Base-by-base conservation (phyloP, 2,329 filamentous ascomycete species). In the Monosporascus sp. region DNA sequence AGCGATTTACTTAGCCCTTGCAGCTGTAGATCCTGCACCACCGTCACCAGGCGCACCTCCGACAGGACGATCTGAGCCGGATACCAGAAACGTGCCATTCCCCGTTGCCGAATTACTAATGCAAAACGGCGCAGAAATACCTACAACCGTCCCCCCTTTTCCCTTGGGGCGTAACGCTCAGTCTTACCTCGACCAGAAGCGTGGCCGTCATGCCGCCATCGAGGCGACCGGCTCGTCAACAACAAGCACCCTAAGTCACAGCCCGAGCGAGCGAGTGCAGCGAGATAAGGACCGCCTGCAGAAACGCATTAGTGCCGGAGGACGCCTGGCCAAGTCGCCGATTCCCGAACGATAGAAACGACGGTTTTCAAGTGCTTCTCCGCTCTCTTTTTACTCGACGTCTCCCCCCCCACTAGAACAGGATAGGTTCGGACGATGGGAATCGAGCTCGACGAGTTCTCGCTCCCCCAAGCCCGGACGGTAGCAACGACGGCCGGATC, bases 51-150 rank as follows among this genome's bases (percentile, higher is more conserved):
- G 57, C 58, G 74, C 77, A 2, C 68, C 73, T 20, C 70, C 72
- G 20, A 58, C 63, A 17, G 62, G 72, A 48, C 67, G 76, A 37
- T 60, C 76, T 3, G 64, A 75, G 44, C 56, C 72, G 59, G 66
- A 80, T 65, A 48, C 73, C 69, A 84, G 83, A 60, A 68, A 76
- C 3, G 78, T 85, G 8, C 82, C 92, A 0, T 99, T 99, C 68
- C 86, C 94, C 0, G 79, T 97, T 43, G 94, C 94, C 16, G 94
- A 99, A 70, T 75, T 99, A 55, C 79, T 99, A 16, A 78, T 96
- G 16, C 95, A 97, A 63, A 97, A 99, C 65, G 94, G 94, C 17
- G 92, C 92, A 3, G 88, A 96, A 57, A 87, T 97, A 37, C 93
- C 94, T 0, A 67, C 76, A 1, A 76, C 84, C 2, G 78, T 88